Base-by-base conservation (phyloP, 2,329 filamentous ascomycete genomes). In the Emmonsia crescens region DNA sequence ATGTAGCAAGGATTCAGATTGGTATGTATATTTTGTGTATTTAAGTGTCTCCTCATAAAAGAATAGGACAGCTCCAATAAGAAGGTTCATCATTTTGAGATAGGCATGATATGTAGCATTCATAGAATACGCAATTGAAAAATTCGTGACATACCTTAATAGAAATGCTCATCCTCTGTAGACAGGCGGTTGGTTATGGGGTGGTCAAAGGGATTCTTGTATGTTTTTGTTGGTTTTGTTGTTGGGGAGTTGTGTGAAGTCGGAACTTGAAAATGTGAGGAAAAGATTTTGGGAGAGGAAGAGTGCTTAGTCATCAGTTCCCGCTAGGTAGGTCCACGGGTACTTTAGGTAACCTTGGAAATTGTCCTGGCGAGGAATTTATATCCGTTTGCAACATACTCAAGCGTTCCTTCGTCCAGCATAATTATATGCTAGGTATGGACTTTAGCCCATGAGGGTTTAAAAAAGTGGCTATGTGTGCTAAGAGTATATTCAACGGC, bases 11-110 rank as follows among this genome's bases (percentile, higher is more conserved):
- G 44, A 46, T 54, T 68, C 65, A 68, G 66, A 64, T 49, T 44
- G 51, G 27, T 57, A 56, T 64, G 33, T 63, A 61, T 52, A 66
- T 65, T 57, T 62, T 69, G 67, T 67, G 67, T 65, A 63, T 63
- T 52, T 27, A 49, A 60, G 59, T 64, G 56, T 62, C 57, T 71
- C 69, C 68, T 66, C 69, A 71, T 60, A 46, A 56, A 19, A 59
- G 61, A 64, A 62, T 71, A 68, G 68, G 69, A 70, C 69, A 71
- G 69, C 69, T 71, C 69, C 69, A 71, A 71, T 71, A 71, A 66
- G 58, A 40, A 62, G 46, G 64, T 64, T 71, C 69, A 71, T 71
- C 69, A 70, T 65, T 42, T 48, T 52, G 36, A 46, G 24, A 24
- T 9, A 44, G 40, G 29, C 27, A 31, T 9, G 40, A 46, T 12